These are phyloP conservation scores for Fusarium veterinarium DNA, from an alignment of 2,329 filamentous ascomycete species.

Conservation along the genomic window DNA sequence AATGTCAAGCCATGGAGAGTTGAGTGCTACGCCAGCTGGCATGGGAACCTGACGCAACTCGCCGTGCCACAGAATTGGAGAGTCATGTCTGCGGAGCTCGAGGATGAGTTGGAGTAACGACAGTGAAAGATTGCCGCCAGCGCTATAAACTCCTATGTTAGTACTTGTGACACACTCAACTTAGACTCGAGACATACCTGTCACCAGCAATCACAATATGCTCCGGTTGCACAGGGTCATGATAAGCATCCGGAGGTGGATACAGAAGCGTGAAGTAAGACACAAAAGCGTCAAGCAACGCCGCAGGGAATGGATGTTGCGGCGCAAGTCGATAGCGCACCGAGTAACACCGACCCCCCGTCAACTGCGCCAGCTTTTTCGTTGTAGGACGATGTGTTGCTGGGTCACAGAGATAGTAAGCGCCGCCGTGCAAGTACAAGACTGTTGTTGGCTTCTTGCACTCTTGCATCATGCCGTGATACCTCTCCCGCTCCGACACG, in stretches of 20 bases:
- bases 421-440: slow-evolving; percentile 82
- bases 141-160: slow-evolving; percentile 56
- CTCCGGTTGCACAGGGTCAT: slow-evolving; percentile 71
- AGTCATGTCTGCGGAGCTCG: slow-evolving; percentile 63
- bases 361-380: slow-evolving; percentile 72
- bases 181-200: slow-evolving; percentile 53
- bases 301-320: slow-evolving; percentile 78
- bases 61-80: slow-evolving; percentile 70
- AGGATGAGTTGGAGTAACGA: slow-evolving; percentile 76
- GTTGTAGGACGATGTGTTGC: slow-evolving; percentile 69
- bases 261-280: slow-evolving; percentile 80
- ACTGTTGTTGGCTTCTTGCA: slow-evolving; percentile 71
- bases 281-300: slow-evolving; percentile 77
- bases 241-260: slow-evolving; percentile 74
- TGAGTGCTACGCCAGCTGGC: slow-evolving; percentile 72
- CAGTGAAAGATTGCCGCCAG: slow-evolving; percentile 77
- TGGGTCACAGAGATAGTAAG: slow-evolving; percentile 79
- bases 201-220: slow-evolving; percentile 81
- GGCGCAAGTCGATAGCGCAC: slow-evolving; percentile 82
- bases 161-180: slow-evolving; percentile 3
- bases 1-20: slow-evolving; percentile 79
- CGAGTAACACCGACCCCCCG: slow-evolving; percentile 75
- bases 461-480: slow-evolving; percentile 74
- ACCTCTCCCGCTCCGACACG: slow-evolving; percentile 73
- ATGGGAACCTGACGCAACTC: slow-evolving; percentile 68